A percentile compares a stretch with the other conserved stretches of the same genome.
Evolutionary conservation across 2,329 filamentous ascomycete genomes (phyloP).

Genomic region (Ophiostoma pallidulum): DNA sequence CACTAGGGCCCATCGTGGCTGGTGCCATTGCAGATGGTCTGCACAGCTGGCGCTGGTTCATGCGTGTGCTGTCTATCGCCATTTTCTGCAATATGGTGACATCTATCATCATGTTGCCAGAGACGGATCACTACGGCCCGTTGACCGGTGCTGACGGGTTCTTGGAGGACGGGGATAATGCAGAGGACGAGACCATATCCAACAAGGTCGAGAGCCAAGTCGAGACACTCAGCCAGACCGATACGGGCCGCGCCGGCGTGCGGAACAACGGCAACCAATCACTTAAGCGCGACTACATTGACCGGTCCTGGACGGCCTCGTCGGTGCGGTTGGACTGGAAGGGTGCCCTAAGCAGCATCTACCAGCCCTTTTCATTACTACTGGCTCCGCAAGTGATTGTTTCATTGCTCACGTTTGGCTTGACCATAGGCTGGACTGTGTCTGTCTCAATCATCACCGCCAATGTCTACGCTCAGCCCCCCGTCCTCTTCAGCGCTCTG

Average conservation of each 20-base stretch:
- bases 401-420: not conserved
- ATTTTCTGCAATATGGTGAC: not conserved
- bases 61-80: not conserved
- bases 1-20: not conserved
- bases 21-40: not conserved
- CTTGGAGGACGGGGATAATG: not conserved
- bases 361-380: not conserved
- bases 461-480: not conserved
- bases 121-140: not conserved
- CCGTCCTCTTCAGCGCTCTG: not conserved
- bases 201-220: not conserved
- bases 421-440: not conserved
- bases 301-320: not conserved
- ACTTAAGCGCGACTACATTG: not conserved
- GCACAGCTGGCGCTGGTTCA: conserved; percentile 1
- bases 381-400: not conserved
- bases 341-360: not conserved
- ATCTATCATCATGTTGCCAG: not conserved
- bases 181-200: not conserved
- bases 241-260: not conserved
- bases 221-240: not conserved
- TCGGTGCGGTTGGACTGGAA: not conserved
- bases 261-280: not conserved
- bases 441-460: not conserved
- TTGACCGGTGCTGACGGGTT: not conserved